Conservation (phyloP, 352 stramenopile species). For the Phytophthora palmivora region DNA sequence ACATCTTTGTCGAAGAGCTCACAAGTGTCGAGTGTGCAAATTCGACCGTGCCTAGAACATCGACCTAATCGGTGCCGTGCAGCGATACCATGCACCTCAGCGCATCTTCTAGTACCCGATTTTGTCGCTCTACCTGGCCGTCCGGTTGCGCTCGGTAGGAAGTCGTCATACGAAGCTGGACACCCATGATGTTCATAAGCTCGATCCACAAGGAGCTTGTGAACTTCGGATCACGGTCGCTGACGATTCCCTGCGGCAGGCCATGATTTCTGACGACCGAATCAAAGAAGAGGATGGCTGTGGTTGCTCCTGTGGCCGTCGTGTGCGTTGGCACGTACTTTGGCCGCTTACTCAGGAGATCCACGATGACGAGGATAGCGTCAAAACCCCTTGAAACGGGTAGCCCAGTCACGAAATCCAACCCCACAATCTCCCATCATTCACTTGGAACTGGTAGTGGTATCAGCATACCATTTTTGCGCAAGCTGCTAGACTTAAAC, state of each 20-base stretch:
- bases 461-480: conserved; percentile 1
- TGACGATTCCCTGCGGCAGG: conserved; percentile 4
- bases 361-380: not conserved
- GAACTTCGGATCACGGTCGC: conserved; percentile 12
- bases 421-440: conserved; percentile 4
- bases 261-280: conserved; percentile 5
- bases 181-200: conserved; percentile 10
- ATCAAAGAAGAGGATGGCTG: conserved; percentile 8
- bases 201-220: conserved; percentile 7
- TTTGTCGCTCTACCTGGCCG: conserved; percentile 5
- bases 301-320: not conserved
- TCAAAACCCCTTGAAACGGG: conserved; percentile 4
- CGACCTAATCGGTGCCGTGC: conserved; percentile 10
- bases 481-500: conserved; percentile 7
- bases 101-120: conserved; percentile 6
- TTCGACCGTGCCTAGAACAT: conserved; percentile 8
- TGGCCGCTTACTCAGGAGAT: conserved; percentile 4
- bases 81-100: conserved; percentile 11
- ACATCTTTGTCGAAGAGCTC: conserved; percentile 15
- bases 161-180: conserved; percentile 6
- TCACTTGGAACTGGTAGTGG: conserved; percentile 2
- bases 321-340: conserved; percentile 6
- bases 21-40: conserved; percentile 6
- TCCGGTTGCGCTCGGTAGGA: conserved; percentile 4
- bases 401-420: conserved; percentile 12